Base-by-base conservation (phyloP, 345 rosid species). In the Pugionium cornutum region DNA sequence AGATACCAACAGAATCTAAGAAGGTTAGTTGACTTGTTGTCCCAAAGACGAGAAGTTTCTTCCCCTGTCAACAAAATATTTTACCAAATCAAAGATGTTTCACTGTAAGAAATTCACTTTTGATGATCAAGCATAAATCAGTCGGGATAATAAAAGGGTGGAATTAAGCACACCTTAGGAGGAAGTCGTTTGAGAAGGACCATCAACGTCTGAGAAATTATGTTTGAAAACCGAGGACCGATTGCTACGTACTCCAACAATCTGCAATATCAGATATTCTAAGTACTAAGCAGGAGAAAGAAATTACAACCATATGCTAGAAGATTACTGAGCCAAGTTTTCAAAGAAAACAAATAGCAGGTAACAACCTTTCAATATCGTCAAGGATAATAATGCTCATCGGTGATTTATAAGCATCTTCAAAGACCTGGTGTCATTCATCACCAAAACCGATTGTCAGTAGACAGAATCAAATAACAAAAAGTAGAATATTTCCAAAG, bases 321-420 rank as follows among this genome's bases (percentile, higher is more conserved):
- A 3, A 8, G 44, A 28, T 5, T 32, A 9, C n/a, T 43, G 27
- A 42, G 6, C 51, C n/a, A 48, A 27, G 30, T 46, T 39, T 32
- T 9, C 32, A 37, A 53, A 4, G 2, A 50, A 28, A 44, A 43
- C 34, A 60, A 8, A 42, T 25, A 31, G 40, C 58, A 58, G 62
- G 52, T 58, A 7, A 49, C 10, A 76, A 89, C 98, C 99, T 95
- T 79, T 95, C 99, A 40, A 95, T 80, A 82, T 91, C 97, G 51
- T 95, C 98, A 64, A 95, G 99, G 74, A 95, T 73, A 70, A 95
- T 86, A 64, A 95, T 85, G 82, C 99, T 95, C 77, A 91, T 70
- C 2, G 97, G 99, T 39, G 98, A 95, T 80, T 86, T 95, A 76
- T 91, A 95, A 7, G 99, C 99, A 72, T 95, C 99, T 78, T 95